phyloP scores from a whole-genome alignment of 139 green algal genomes.

The Auxenochlorella pyrenoidosa region DNA sequence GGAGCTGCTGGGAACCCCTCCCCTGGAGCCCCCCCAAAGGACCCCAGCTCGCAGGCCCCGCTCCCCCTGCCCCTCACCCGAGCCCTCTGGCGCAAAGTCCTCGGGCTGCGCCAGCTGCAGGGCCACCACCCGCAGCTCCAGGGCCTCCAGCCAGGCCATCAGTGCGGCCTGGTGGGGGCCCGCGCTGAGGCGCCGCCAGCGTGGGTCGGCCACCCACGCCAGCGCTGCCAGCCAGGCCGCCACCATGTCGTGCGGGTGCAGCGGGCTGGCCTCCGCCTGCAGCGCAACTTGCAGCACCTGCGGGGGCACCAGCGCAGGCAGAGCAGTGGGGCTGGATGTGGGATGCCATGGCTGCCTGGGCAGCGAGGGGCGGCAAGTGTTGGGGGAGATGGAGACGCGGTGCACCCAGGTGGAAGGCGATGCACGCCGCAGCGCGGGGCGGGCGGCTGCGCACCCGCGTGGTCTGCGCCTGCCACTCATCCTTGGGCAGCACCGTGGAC shows the following conservation, averaged over 20 bases:
- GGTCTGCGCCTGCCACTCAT: slow-evolving; percentile 29
- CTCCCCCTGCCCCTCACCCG: not conserved
- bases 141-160: slow-evolving; percentile 19
- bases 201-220: slow-evolving; percentile 52
- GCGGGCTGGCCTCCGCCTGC: slow-evolving; percentile 8
- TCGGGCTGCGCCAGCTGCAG: slow-evolving; percentile 22
- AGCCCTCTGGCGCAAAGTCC: not conserved
- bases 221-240: slow-evolving; percentile 51
- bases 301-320: too few relatives aligned
- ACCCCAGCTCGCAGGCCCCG: too few relatives aligned
- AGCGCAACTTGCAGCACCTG: slow-evolving; percentile 34
- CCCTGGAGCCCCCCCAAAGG: too few relatives aligned
- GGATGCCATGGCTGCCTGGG: too few relatives aligned
- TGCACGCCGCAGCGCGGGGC: too few relatives aligned
- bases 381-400: too few relatives aligned
- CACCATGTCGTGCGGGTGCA: slow-evolving; percentile 30
- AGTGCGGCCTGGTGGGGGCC: slow-evolving; percentile 3
- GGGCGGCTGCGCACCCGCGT: not conserved
- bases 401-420: too few relatives aligned
- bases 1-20: too few relatives aligned
- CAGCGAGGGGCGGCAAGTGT: too few relatives aligned
- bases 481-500: slow-evolving; percentile 24
- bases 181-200: slow-evolving; percentile 54
- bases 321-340: too few relatives aligned
- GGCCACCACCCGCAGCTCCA: slow-evolving; percentile 33